Evolutionary conservation across 2,329 filamentous ascomycete species (phyloP), one percentile per base, ranked within the genome.

Genomic region (Tolypocladium cylindrosporum): DNA sequence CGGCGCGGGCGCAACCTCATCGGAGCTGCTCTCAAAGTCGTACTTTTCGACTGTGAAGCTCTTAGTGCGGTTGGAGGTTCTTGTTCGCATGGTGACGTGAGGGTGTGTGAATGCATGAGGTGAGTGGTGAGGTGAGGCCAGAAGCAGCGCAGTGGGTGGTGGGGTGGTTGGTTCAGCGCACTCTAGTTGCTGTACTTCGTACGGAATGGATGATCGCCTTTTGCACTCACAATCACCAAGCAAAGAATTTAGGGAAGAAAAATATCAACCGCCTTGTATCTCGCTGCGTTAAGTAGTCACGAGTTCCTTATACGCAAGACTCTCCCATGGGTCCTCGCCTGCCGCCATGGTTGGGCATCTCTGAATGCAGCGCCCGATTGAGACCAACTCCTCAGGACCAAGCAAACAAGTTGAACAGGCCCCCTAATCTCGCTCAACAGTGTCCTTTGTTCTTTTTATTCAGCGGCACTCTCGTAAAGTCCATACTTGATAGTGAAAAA

Each of bases 51-150:
- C 58, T 1, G 67, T 67, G 57, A 67, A 74, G 42, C 67, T 65
- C 56, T 73, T 74, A 34, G 64, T 64, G 51, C 69, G 71, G 61
- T 73, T 74, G 21, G 72, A 70, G 54, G 58, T 69, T 55, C 73
- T 68, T n/a, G 72, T 72, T 62, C 69, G 69, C 72, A 74, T 75
- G 39, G 52, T 65, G 62, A n/a, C 10, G 56, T n/a, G 27, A 54
- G 42, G 4, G 45, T 13, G 24, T 21, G 19, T 21, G 31, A 36
- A 21, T 36, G 48, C 16, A 19, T 9, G n/a, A 52, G 48, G 48
- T 52, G 48, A 52, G 31, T 36, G 48, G 48, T 31, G 27, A 27
- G 31, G 31, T 21, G 48, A 52, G 19, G 9, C 21, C 48, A 10
- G 1, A 36, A 34, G 27, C 27, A n/a, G 31, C 10, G 19, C 5